These are phyloP conservation scores for Collybiopsis luxurians DNA, from an alignment of 768 basidiomycete species.

Conservation along the genomic window DNA sequence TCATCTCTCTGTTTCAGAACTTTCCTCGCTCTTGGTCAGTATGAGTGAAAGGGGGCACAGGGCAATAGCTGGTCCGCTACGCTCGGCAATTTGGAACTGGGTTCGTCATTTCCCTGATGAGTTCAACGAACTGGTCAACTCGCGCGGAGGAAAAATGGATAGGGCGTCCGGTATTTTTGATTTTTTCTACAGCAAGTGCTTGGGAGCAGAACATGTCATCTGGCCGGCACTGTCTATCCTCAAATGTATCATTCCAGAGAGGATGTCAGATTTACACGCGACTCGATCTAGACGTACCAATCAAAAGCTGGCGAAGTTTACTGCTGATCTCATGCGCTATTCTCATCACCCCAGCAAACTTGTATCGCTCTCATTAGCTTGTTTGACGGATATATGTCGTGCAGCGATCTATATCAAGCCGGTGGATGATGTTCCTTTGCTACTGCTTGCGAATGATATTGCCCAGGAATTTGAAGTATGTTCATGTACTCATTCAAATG, in stretches of 20 bases:
- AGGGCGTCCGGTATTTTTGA: constrained; percentile 88
- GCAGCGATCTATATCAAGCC: constrained; percentile 46
- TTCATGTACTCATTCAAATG: too few relatives aligned
- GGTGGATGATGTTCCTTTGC: constrained; percentile 54
- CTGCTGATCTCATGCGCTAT: constrained; percentile 60
- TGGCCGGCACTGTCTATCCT: constrained; percentile 84
- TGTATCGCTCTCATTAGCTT: constrained; percentile 65
- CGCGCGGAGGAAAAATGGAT: constrained; percentile 59
- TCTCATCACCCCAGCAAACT: constrained; percentile 53
- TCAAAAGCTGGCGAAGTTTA: constrained; percentile 48
- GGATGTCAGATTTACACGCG: constrained; percentile 57
- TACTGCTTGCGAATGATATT: constrained; percentile 65
- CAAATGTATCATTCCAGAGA: constrained; percentile 72
- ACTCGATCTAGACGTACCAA: constrained; percentile 29
- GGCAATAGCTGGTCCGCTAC: constrained; percentile 69
- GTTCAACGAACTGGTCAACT: constrained; percentile 68
- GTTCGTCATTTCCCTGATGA: constrained; percentile 75
- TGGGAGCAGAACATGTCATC: constrained; percentile 48
- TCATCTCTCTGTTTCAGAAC: constrained; percentile 42
- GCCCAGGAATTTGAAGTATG: constrained; percentile 81
- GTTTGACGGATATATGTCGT: constrained; percentile 75
- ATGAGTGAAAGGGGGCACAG: constrained; percentile 74
- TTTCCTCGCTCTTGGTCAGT: constrained; percentile 79
- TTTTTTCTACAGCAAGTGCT: constrained; percentile 53
- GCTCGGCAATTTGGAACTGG: constrained; percentile 89